Evolutionary conservation across 345 rosid species (phyloP), one percentile per base, ranked within the genome.

Genomic region (Cardamine resedifolia): DNA sequence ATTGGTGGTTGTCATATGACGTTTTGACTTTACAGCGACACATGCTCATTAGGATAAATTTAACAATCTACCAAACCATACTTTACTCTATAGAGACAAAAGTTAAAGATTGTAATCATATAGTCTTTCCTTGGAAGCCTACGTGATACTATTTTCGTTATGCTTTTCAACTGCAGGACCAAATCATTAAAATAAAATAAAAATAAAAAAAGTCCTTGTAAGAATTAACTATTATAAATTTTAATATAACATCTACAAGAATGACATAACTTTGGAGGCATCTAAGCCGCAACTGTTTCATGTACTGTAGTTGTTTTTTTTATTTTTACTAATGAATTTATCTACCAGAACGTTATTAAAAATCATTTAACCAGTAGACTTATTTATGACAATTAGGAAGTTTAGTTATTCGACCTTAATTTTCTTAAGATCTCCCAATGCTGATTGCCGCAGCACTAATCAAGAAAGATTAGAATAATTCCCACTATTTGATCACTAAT

Each of bases 111-210:
- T 43, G 68, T 44, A 53, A 73, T 73, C 71, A 73, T 56, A 33
- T 47, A 24, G 16, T 33, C 77, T 73, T 73, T 47, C 71, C 77
- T 73, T 73, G 30, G 58, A 73, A 64, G 71, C 55, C 71, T 44
- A n/a, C 10, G 51, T 27, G 21, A 51, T 41, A 38, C 43, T 21
- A 28, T 20, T 41, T 30, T 23, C 45, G 27, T 44, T 14, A 34
- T 56, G 70, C 28, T 44, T 64, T 73, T 34, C 57, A 44, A 53
- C 63, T 20, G 21, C 43, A 27, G 24, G 44, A 31, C 30, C 36
- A 64, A 48, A 48, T 0, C 23, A 6, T 0, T 34, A 31, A 59
- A 2, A 20, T 16, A 65, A 33, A 39, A 31, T 2, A 16, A 61
- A 45, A 9, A n/a, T n/a, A n/a, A n/a, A n/a, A n/a, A n/a, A n/a